Evolutionary conservation across 495 filamentous ascomycete genomes (phyloP), one percentile per base, ranked within the genome.

Genomic region (Lichenothelia convexa): DNA sequence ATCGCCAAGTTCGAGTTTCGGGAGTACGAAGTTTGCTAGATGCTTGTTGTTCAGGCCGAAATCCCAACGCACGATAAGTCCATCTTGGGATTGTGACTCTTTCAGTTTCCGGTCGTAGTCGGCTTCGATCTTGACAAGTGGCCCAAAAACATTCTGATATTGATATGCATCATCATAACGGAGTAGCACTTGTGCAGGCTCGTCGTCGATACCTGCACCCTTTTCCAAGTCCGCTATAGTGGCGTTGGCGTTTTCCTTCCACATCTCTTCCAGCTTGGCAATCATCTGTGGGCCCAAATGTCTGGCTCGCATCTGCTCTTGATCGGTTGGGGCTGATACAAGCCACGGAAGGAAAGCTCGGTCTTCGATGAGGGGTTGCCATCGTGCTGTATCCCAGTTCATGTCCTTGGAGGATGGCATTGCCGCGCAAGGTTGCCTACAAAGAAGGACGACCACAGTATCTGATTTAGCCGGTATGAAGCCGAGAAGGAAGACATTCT

Each of bases 401-500:
- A 99, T 99, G 50, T 95, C 89, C 60, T 99, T 99, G n/a, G 83
- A 84, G 8, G 87, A 93, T 3, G 82, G 78, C 64, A 79, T 84
- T 21, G 91, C 73, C 26, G 85, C 89, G 58, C 89, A 99, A 31
- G 89, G 89, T 54, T 95, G 89, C 21, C 89, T 82, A 57, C 89
- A 99, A 6, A 99, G 68, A 27, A 99, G 71, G 13, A 99, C 89
- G 16, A 99, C 89, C 16, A 99, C 89, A 0, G 89, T 94, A 46
- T 99, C 89, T 2, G 87, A 94, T 54, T 95, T 95, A 11, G 89
- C 89, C n/a, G 89, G 89, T 45, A 99, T 99, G 54, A 99, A 99
- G 18, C 89, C 89, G 9, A 99, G 78, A n/a, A 95, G 71, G 49
- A 99, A 99, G 34, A 94, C 89, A 59, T 99, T 99, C 57, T 95